phyloP scores from a whole-genome alignment of 2,329 filamentous ascomycete species.

The Paramyrothecium sp. region DNA sequence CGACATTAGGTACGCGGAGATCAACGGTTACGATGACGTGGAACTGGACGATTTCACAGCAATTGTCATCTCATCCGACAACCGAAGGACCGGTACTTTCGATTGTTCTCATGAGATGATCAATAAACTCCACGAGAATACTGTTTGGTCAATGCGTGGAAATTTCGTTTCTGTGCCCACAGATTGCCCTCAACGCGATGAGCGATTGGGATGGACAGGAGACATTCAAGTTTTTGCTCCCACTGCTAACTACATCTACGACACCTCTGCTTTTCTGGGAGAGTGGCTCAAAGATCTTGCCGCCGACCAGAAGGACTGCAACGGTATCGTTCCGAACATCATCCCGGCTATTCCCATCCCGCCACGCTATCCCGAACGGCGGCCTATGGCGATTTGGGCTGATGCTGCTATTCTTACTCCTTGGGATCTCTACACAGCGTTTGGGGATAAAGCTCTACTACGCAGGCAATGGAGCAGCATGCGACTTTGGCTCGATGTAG shows the following conservation, averaged over 20 bases:
- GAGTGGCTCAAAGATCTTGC: background rate
- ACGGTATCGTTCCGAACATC: conserved; percentile 18
- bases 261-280: background rate
- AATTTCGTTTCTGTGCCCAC: conserved; percentile 56
- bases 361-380: too few relatives aligned
- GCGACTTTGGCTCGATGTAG: conserved; percentile 6
- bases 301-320: conserved; percentile 10
- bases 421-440: conserved; percentile 7
- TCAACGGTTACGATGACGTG: conserved; percentile 4
- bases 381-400: conserved; percentile 7
- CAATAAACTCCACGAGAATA: conserved; percentile 51
- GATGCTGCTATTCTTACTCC: conserved; percentile 5
- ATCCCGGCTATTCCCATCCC: conserved; percentile 10
- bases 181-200: conserved; percentile 47
- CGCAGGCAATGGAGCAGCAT: conserved; percentile 6
- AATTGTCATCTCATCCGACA: conserved; percentile 1
- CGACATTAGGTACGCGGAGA: conserved; percentile 2
- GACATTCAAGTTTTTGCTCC: background rate
- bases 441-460: conserved; percentile 4
- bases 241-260: conserved; percentile 3
- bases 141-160: conserved; percentile 51
- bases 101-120: conserved; percentile 45
- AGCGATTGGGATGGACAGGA: conserved; percentile 2
- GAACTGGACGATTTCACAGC: conserved; percentile 3
- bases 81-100: conserved; percentile 42